Base-by-base conservation (phyloP, 2,329 filamentous ascomycete genomes). In the Colletotrichum incanum region DNA sequence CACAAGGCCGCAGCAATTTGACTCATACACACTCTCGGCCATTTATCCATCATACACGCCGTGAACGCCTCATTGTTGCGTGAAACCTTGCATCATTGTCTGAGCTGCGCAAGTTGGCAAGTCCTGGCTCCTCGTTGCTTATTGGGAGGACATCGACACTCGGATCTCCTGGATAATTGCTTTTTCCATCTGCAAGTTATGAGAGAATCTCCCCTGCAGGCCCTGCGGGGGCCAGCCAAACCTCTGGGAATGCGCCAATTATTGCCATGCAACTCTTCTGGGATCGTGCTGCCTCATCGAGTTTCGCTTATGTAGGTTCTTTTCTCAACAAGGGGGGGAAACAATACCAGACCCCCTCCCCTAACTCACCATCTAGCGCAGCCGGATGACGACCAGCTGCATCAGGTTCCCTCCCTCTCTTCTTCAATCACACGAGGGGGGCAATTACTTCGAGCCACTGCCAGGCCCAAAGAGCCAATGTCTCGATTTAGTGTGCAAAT, bases 321-420 rank as follows among this genome's bases (percentile, higher is more conserved):
- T 68, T 72, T 72, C 65, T 72, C 69, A 72, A 65, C 59, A 72
- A 72, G 69, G 69, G 65, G 62, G 65, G 65, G 58, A 45, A 50
- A 50, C 28, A 39, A 50, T 62, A 20, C 31, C n/a, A 28, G n/a
- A 3, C 28, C 45, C 41, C n/a, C 12, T 28, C 37, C 23, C 41
- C 37, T 23, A 34, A 34, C 31, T n/a, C 31, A n/a, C 31, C 28
- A 20, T 16, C 23, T 34, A 28, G 14, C 26, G 47, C 39, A 43
- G 52, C 18, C 31, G 52, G 41, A 72, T 60, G 69, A 69, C 65
- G 65, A 41, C 52, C 34, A 47, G 26, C 28, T 58, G 68, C 56
- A 62, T 61, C 34, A 62, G 67, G 39, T 37, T 11, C 12, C 28
- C 59, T 60, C 65, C 58, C 69, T 72, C 69, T 37, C 65, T 72